A percentile compares a stretch with the other conserved stretches of the same genome.
These are phyloP conservation scores for Lachancea waltii DNA, from an alignment of 805 yeast genomes.

Conservation along the genomic window DNA sequence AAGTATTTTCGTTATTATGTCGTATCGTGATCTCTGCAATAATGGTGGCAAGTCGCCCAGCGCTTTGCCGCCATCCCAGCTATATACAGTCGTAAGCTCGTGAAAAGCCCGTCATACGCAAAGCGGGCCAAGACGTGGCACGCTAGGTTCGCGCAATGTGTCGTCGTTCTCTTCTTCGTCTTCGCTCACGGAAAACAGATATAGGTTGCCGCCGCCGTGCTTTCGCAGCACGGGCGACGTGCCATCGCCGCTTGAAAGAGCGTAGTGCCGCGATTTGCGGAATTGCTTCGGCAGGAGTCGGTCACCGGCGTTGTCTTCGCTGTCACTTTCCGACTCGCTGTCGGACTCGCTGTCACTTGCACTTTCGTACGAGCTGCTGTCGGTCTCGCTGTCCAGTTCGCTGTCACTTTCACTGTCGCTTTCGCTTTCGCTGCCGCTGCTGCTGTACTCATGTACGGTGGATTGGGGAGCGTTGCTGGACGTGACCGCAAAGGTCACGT, in stretches of 20 bases:
- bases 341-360: constrained; percentile 1
- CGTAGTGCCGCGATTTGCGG: not conserved
- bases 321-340: constrained; percentile 5
- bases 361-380: constrained; percentile 1
- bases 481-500: constrained; percentile 9
- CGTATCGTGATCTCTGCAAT: too few relatives aligned
- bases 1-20: too few relatives aligned
- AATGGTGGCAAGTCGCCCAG: too few relatives aligned
- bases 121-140: not conserved
- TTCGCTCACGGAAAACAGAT: not conserved
- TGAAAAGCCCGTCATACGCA: not conserved
- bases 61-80: too few relatives aligned
- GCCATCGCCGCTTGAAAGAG: not conserved
- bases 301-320: constrained; percentile 4
- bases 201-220: not conserved
- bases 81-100: too few relatives aligned
- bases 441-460: constrained; percentile 12
- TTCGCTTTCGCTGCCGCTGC: too few relatives aligned
- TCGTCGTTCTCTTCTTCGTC: not conserved
- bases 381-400: constrained; percentile 6
- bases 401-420: constrained; percentile 19
- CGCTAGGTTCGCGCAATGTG: not conserved
- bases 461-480: constrained; percentile 3
- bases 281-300: not conserved
- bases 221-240: not conserved